Evolutionary conservation across 257 asterid genomes (phyloP).

Genomic region (Lavandula angustifolia): DNA sequence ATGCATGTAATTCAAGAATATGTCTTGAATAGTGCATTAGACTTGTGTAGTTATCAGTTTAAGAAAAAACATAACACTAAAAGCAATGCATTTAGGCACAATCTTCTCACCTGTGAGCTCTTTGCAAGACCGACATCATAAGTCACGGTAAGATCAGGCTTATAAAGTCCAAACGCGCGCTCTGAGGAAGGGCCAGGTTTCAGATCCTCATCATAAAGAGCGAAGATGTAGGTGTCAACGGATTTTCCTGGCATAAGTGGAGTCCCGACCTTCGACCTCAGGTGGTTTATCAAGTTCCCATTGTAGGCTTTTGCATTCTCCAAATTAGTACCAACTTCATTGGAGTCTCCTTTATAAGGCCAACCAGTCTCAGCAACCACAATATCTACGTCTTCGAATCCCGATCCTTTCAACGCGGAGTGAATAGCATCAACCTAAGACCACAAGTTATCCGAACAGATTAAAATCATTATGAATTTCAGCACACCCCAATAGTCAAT

Average conservation of each 20-base stretch:
- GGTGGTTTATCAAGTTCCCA: constrained; percentile 83
- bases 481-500: background rate
- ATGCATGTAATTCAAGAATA: too few relatives aligned
- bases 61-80: background rate
- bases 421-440: constrained; percentile 78
- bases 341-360: constrained; percentile 95
- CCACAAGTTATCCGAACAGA: constrained; percentile 13
- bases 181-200: constrained; percentile 90
- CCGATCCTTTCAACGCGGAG: constrained; percentile 79
- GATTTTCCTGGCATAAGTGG: constrained; percentile 97
- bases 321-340: constrained; percentile 74
- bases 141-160: constrained; percentile 62
- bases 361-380: constrained; percentile 99
- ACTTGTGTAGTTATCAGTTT: too few relatives aligned
- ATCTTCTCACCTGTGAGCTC: constrained; percentile 52
- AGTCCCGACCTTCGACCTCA: constrained; percentile 82
- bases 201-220: constrained; percentile 88
- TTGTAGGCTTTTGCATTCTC: constrained; percentile 89
- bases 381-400: constrained; percentile 80
- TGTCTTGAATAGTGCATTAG: too few relatives aligned
- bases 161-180: constrained; percentile 77
- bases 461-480: background rate
- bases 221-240: constrained; percentile 86
- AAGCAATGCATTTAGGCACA: background rate
- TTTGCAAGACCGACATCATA: constrained; percentile 69